Base-by-base conservation (phyloP, 1,139 yeast genomes). In the Geotrichum australiense region DNA sequence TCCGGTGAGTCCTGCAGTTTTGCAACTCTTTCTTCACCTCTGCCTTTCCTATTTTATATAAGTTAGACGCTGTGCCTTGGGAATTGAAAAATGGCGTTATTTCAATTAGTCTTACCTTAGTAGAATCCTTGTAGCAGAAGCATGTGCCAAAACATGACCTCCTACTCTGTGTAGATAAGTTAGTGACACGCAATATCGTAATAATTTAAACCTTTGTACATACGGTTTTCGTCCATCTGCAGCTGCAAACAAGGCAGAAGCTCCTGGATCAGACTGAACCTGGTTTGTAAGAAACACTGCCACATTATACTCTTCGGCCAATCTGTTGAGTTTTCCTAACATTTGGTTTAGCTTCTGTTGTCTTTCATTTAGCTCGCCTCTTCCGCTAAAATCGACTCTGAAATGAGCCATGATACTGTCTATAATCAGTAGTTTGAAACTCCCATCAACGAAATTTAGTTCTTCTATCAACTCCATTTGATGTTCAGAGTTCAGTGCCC, bases 231-330 rank as follows among this genome's bases (percentile, higher is more conserved):
- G 65, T 7, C 81, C 80, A 58, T 77, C 82, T 14, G 78, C 79
- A 26, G 78, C 65, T 0, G 81, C 81, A 62, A 76, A 76, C 42
- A 76, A 58, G 2, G 80, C 74, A 42, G 79, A 73, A 0, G 81
- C 82, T 35, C 82, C 82, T 1, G 81, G 81, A 51, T 76, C 81
- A n/a, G 79, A 72, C 55, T 76, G 82, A 8, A 75, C 80, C 54
- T 76, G 81, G 46, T 76, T 76, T 1, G 81, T 76, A 61, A 76
- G 61, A 49, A 76, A 74, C 1, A 75, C 74, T 0, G 81, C 80
- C 30, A 74, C 61, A 47, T 76, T 76, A 54, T 71, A 76, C 50
- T 75, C 80, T 52, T 76, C 81, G 1, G 80, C 73, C 35, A 75
- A 56, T 47, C 79, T 63, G 41, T 69, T 73, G 42, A 76, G 58